Percentiles rank a stretch among this genome's conserved stretches.
Conservation (phyloP, 2,329 filamentous ascomycete genomes). For the Xylogone sp. region DNA sequence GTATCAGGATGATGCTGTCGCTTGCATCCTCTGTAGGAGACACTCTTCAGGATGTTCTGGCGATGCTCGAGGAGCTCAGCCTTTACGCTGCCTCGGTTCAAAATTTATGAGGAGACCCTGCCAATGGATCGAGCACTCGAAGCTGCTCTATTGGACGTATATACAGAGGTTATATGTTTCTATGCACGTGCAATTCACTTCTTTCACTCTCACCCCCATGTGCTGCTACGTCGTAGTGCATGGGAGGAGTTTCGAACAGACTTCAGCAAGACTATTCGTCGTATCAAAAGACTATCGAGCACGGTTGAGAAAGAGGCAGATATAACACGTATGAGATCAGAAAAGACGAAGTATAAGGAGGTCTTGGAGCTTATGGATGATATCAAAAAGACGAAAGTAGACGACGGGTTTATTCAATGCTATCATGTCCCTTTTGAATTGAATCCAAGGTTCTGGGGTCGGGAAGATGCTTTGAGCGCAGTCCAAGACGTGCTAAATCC, state of each 20-base stretch:
- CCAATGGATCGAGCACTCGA: slow-evolving; percentile 23
- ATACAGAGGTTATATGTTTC: slow-evolving; percentile 29
- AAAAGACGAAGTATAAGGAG: slow-evolving; percentile 6
- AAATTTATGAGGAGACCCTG: slow-evolving; percentile 22
- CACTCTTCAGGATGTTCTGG: slow-evolving; percentile 21
- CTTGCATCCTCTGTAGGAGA: slow-evolving; percentile 20
- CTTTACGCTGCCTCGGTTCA: slow-evolving; percentile 23
- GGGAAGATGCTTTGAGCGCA: slow-evolving; percentile 10
- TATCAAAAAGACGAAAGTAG: slow-evolving; percentile 2
- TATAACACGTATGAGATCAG: slow-evolving; percentile 7
- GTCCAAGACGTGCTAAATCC: slow-evolving; percentile 2
- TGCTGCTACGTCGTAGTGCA: slow-evolving; percentile 16
- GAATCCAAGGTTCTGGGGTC: slow-evolving; percentile 14
- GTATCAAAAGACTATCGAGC: neutral
- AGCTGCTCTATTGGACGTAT: slow-evolving; percentile 25
- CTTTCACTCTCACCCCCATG: slow-evolving; percentile 25
- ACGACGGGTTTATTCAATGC: slow-evolving; percentile 9
- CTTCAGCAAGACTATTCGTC: slow-evolving; percentile 5
- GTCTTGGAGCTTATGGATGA: slow-evolving; percentile 7
- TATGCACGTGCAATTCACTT: slow-evolving; percentile 29
- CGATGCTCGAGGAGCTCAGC: slow-evolving; percentile 4
- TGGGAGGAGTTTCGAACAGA: slow-evolving; percentile 18
- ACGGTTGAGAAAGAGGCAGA: slow-evolving; percentile 5
- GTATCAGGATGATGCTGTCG: slow-evolving; percentile 21
- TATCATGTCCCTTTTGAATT: slow-evolving; percentile 12